phyloP scores from a whole-genome alignment of 345 rosid species.

The Jatropha curcas region DNA sequence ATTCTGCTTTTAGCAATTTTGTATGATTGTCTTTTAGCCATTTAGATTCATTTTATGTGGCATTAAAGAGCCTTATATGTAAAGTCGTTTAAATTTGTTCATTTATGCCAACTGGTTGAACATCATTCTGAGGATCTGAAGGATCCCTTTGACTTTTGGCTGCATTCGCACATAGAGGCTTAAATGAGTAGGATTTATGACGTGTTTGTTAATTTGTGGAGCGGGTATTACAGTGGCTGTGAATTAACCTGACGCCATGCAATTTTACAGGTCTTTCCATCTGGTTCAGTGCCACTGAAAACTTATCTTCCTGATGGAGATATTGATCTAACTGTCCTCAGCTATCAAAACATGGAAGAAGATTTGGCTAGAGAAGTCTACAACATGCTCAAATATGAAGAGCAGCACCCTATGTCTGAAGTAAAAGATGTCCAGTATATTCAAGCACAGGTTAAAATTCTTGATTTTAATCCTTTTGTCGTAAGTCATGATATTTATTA shows the following conservation, averaged over 20 bases:
- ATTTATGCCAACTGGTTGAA: background rate
- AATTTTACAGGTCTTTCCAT: constrained; percentile 25
- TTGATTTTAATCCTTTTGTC: constrained; percentile 15
- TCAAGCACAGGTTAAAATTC: constrained; percentile 33
- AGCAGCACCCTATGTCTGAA: constrained; percentile 17
- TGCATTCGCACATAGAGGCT: background rate
- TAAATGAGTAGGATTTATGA: background rate
- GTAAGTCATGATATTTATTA: background rate
- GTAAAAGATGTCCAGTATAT: constrained; percentile 29
- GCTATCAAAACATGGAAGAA: constrained; percentile 24
- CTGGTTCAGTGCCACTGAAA: constrained; percentile 36
- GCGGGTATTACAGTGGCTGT: background rate
- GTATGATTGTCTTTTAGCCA: background rate
- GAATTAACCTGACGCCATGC: constrained; percentile 13
- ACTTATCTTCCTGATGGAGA: constrained; percentile 43
- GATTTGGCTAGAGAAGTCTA: constrained; percentile 29
- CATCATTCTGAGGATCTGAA: background rate
- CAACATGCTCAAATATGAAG: constrained; percentile 19
- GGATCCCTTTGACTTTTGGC: background rate
- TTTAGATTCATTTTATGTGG: background rate
- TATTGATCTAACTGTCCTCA: constrained; percentile 29
- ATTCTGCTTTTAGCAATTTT: background rate
- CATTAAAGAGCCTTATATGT: background rate
- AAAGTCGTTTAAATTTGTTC: background rate
- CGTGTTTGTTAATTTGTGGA: constrained; percentile 9